phyloP scores from a whole-genome alignment of 2,329 filamentous ascomycete genomes.

The Alternaria alternata region DNA sequence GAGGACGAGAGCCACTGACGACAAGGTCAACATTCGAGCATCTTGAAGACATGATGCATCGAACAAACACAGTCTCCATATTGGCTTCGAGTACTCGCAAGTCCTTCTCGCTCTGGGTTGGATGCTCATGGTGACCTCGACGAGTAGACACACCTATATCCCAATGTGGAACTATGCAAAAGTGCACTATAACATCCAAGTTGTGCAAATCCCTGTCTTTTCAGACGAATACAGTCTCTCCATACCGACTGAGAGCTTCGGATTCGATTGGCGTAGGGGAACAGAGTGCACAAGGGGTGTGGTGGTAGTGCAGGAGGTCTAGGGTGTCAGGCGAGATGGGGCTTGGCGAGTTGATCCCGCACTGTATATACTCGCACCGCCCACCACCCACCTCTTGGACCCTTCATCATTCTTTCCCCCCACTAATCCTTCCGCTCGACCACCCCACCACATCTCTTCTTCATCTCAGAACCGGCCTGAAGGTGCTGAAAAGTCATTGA shows the following conservation, averaged over 20 bases:
- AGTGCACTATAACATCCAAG: not conserved
- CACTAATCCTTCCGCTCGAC: conserved; percentile 13
- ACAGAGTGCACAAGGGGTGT: conserved; percentile 11
- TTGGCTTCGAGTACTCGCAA: not conserved
- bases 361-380: conserved; percentile 35
- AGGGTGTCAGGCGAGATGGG: conserved; percentile 17
- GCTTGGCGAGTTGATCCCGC: conserved; percentile 31
- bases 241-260: not conserved
- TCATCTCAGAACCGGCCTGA: conserved; percentile 7
- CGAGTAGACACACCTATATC: not conserved
- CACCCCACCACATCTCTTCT: conserved; percentile 9
- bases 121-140: conserved; percentile 1
- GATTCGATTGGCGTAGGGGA: not conserved
- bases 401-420: conserved; percentile 12
- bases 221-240: not conserved
- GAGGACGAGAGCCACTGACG: not conserved
- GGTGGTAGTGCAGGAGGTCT: conserved; percentile 13
- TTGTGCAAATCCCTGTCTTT: not conserved
- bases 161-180: conserved; percentile 18
- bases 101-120: not conserved
- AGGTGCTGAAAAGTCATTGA: not conserved
- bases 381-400: conserved; percentile 23
- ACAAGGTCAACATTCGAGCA: conserved; percentile 3
- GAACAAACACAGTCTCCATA: not conserved
- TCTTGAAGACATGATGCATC: conserved; percentile 9